Conservation (phyloP, 129 eudicot species). For the Logfia minima region DNA sequence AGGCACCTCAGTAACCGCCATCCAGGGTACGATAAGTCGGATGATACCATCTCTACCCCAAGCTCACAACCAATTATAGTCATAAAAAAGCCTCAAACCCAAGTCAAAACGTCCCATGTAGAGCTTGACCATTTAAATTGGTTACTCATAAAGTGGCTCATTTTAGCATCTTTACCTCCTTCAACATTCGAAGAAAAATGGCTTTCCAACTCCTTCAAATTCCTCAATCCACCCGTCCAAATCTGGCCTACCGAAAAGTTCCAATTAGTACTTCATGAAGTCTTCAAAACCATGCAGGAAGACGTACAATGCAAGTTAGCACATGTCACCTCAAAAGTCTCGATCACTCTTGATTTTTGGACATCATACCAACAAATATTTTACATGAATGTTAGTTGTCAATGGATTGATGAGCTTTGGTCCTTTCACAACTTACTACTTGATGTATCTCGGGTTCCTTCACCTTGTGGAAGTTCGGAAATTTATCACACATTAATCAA, state of each 20-base stretch:
- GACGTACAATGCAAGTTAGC: slow-evolving; percentile 59
- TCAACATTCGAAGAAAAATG: slow-evolving; percentile 68
- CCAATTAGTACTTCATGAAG: slow-evolving; percentile 63
- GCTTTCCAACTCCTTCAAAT: slow-evolving; percentile 71
- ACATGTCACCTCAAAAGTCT: slow-evolving; percentile 70
- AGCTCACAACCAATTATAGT: slow-evolving; percentile 51
- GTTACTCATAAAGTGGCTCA: slow-evolving; percentile 87
- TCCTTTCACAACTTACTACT: slow-evolving; percentile 74
- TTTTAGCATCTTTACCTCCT: slow-evolving; percentile 74
- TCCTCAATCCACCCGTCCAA: slow-evolving; percentile 64
- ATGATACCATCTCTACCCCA: slow-evolving; percentile 45
- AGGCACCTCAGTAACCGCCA: slow-evolving; percentile 95
- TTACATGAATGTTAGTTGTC: slow-evolving; percentile 88
- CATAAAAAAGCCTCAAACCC: slow-evolving; percentile 64
- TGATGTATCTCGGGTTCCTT: slow-evolving; percentile 76
- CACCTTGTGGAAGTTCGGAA: slow-evolving; percentile 75
- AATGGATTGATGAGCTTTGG: slow-evolving; percentile 92
- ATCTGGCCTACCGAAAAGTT: slow-evolving; percentile 77
- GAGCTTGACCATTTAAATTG: slow-evolving; percentile 90
- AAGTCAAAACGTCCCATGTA: slow-evolving; percentile 49
- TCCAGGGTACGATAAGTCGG: slow-evolving; percentile 81
- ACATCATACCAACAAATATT: slow-evolving; percentile 73
- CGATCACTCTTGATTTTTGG: slow-evolving; percentile 89
- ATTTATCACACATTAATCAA: slow-evolving; percentile 55
- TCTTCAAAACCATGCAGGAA: slow-evolving; percentile 74